These are phyloP conservation scores for Auriscalpium orientale DNA, from an alignment of 768 basidiomycete species.

Conservation along the genomic window DNA sequence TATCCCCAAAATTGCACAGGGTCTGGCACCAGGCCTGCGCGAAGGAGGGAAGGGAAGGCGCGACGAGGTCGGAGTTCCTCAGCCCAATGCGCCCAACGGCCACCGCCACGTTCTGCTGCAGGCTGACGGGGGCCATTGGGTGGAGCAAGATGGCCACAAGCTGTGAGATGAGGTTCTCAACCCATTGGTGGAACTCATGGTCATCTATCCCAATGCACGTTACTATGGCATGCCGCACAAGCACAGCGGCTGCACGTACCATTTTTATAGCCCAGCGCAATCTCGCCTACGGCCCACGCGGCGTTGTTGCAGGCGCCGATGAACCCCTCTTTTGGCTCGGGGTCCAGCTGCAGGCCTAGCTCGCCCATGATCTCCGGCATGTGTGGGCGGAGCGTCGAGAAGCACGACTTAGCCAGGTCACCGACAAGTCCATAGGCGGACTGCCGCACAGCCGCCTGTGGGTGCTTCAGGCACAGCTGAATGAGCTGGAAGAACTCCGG, in stretches of 20 bases:
- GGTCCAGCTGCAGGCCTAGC: slow-evolving; percentile 82
- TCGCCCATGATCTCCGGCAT: slow-evolving; percentile 88
- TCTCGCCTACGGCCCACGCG: slow-evolving; percentile 99
- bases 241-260: slow-evolving; percentile 34
- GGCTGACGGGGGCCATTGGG: slow-evolving; percentile 84
- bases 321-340: slow-evolving; percentile 89
- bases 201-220: slow-evolving; percentile 41
- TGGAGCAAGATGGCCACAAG: slow-evolving; percentile 91
- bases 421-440: slow-evolving; percentile 98
- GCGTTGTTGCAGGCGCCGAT: slow-evolving; percentile 98
- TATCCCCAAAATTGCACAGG: slow-evolving; percentile 95
- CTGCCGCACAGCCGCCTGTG: slow-evolving; percentile 91
- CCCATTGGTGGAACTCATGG: slow-evolving; percentile 87
- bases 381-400: slow-evolving; percentile 73
- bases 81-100: slow-evolving; percentile 95
- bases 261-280: slow-evolving; percentile 83
- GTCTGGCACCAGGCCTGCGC: slow-evolving; percentile 97
- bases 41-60: slow-evolving; percentile 83
- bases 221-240: background rate
- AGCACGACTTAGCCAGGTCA: slow-evolving; percentile 96
- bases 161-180: slow-evolving; percentile 75
- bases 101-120: slow-evolving; percentile 97
- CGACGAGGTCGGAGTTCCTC: slow-evolving; percentile 83
- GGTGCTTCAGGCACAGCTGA: slow-evolving; percentile 88
- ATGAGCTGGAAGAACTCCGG: slow-evolving; percentile 79